A percentile compares a stretch with the other conserved stretches of the same genome.
These are phyloP conservation scores for Eurotiales sp. DNA, from an alignment of 2,329 filamentous ascomycete genomes.

Conservation along the genomic window DNA sequence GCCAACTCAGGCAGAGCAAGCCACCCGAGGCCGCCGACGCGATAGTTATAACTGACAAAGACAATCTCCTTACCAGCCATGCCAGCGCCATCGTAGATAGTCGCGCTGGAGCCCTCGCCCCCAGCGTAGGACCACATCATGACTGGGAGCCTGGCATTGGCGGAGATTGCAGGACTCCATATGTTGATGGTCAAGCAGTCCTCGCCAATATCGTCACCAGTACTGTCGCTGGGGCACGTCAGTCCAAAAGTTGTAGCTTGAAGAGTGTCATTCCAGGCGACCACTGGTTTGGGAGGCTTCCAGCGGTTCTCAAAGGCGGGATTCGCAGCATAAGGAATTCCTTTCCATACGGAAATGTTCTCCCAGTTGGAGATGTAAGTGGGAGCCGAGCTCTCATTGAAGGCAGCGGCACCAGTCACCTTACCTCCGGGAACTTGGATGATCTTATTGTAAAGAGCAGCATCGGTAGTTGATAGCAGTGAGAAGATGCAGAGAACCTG, in stretches of 20 bases:
- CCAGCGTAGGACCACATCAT: not conserved
- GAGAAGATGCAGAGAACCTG: too few species aligned
- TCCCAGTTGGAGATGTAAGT: too few species aligned
- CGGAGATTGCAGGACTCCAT: not conserved
- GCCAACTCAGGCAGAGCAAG: slow-evolving; percentile 13
- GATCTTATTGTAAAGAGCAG: not conserved
- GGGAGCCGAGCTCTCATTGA: too few species aligned
- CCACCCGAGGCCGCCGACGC: slow-evolving; percentile 22
- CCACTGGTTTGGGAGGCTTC: slow-evolving; percentile 21
- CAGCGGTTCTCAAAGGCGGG: slow-evolving; percentile 24
- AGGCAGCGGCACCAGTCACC: too few species aligned
- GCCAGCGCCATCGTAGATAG: not conserved
- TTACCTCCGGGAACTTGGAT: too few species aligned
- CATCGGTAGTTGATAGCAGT: too few species aligned
- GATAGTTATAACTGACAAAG: slow-evolving; percentile 21
- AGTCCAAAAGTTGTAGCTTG: not conserved
- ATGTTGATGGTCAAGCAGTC: not conserved
- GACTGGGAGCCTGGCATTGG: not conserved
- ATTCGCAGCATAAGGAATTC: slow-evolving; percentile 23
- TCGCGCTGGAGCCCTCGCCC: not conserved
- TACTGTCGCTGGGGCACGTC: not conserved
- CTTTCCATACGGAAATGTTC: slow-evolving; percentile 19
- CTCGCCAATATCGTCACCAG: not conserved
- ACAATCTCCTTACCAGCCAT: slow-evolving; percentile 9
- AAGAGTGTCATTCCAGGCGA: slow-evolving; percentile 17